Conservation (phyloP, 257 asterid genomes). For the Scutellaria baicalensis region DNA sequence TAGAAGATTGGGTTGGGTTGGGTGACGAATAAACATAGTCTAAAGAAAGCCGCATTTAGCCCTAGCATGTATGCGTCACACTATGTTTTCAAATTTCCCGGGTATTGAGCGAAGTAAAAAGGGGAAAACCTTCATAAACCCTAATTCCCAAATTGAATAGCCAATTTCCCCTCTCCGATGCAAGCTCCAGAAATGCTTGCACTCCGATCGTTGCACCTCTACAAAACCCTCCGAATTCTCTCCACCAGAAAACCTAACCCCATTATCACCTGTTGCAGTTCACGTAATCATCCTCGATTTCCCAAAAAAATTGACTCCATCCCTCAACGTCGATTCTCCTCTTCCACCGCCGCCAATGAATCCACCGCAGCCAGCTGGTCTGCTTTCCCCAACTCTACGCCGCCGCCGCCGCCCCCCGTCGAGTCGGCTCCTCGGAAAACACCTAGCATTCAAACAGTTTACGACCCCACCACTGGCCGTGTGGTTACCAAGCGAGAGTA, state of each 20-base stretch:
- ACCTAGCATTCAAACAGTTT: conserved; percentile 33
- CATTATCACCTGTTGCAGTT: conserved; percentile 18
- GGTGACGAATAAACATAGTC: too few relatives aligned
- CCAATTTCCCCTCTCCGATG: conserved; percentile 9
- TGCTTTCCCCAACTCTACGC: conserved; percentile 11
- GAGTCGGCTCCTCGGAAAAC: conserved; percentile 14
- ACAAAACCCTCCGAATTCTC: conserved; percentile 27
- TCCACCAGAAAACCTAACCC: conserved; percentile 18
- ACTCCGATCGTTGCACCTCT: conserved; percentile 39
- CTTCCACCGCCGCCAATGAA: conserved; percentile 28
- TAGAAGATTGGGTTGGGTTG: too few relatives aligned
- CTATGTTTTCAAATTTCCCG: conserved; percentile 23
- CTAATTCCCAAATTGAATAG: conserved; percentile 19
- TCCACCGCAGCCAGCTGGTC: conserved; percentile 35
- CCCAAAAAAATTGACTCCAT: conserved; percentile 33
- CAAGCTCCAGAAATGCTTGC: conserved; percentile 47
- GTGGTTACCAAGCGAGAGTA: conserved; percentile 31
- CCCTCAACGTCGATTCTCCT: conserved; percentile 17
- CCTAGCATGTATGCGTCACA: not conserved
- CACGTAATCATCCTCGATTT: conserved; percentile 19
- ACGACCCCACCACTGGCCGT: conserved; percentile 50
- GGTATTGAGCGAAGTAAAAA: conserved; percentile 2
- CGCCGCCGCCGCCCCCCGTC: conserved; percentile 15
- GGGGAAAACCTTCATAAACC: not conserved
- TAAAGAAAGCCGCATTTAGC: too few relatives aligned